Conservation (phyloP, 208 protist genomes). For the Leishmania braziliensis region DNA sequence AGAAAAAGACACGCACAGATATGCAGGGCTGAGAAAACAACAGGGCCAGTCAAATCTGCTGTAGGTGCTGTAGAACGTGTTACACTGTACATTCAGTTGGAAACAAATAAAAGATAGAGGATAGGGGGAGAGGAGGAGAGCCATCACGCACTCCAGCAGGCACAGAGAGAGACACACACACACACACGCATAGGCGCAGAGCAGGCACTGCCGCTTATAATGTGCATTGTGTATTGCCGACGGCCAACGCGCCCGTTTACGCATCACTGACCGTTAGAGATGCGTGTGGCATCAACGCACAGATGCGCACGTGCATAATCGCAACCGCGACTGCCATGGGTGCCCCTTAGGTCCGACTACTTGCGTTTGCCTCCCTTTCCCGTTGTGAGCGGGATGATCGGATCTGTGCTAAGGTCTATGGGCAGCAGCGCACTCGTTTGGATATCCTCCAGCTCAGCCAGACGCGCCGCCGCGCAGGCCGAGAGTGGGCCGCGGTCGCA, state of each 20-base stretch:
- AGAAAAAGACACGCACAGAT: neutral
- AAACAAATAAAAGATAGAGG: neutral
- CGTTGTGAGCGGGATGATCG: conserved; percentile 36
- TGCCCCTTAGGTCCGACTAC: neutral
- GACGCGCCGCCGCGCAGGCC: conserved; percentile 41
- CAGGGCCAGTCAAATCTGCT: neutral
- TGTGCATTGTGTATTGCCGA: neutral
- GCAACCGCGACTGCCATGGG: neutral
- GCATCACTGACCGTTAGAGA: neutral
- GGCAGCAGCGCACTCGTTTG: conserved; percentile 55
- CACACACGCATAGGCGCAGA: neutral
- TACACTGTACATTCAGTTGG: neutral
- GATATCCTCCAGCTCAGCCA: conserved; percentile 49
- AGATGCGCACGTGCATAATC: neutral
- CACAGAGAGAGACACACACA: neutral
- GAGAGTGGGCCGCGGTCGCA: conserved; percentile 65
- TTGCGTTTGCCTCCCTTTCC: conserved; percentile 28
- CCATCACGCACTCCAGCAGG: neutral
- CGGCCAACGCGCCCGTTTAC: neutral
- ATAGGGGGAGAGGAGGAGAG: neutral
- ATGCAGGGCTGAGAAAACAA: neutral
- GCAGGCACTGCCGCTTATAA: neutral
- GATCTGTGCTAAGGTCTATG: conserved; percentile 58
- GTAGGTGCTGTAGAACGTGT: neutral
- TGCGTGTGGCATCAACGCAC: neutral